A percentile compares a stretch with the other conserved stretches of the same genome.
phyloP scores from a whole-genome alignment of 345 rosid species.

The Sapria himalayana region DNA sequence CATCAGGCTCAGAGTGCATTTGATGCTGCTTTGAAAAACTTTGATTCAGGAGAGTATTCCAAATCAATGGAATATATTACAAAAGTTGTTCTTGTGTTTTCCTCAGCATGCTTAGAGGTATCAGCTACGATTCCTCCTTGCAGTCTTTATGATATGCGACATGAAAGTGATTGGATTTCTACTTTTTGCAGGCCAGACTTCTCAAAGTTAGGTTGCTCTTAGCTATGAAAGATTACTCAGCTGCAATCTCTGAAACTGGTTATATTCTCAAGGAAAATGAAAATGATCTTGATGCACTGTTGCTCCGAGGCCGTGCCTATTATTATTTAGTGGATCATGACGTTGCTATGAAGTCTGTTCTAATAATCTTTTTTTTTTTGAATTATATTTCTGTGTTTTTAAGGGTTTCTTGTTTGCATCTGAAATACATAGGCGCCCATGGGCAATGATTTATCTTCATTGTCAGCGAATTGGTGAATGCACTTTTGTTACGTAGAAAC shows the following conservation, averaged over 20 bases:
- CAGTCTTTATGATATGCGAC: background rate
- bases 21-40: slow-evolving; percentile 42
- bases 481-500: too few relatives aligned
- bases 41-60: slow-evolving; percentile 41
- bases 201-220: slow-evolving; percentile 54
- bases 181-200: slow-evolving; percentile 49
- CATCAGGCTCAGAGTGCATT: slow-evolving; percentile 73
- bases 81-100: slow-evolving; percentile 86
- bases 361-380: too few relatives aligned
- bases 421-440: too few relatives aligned
- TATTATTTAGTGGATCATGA: slow-evolving; percentile 98
- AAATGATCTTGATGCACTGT: slow-evolving; percentile 62
- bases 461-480: too few relatives aligned
- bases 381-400: too few relatives aligned
- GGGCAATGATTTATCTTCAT: too few relatives aligned
- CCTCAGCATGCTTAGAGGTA: slow-evolving; percentile 86
- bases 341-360: slow-evolving; percentile 63
- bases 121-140: background rate
- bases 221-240: slow-evolving; percentile 59
- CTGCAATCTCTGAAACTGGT: slow-evolving; percentile 67
- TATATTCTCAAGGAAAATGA: slow-evolving; percentile 79
- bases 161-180: too few relatives aligned
- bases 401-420: too few relatives aligned
- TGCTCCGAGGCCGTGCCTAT: slow-evolving; percentile 94
- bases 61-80: slow-evolving; percentile 69